Evolutionary conservation across 2,329 filamentous ascomycete species (phyloP).

Genomic region (Phaeosphaeria sp.): DNA sequence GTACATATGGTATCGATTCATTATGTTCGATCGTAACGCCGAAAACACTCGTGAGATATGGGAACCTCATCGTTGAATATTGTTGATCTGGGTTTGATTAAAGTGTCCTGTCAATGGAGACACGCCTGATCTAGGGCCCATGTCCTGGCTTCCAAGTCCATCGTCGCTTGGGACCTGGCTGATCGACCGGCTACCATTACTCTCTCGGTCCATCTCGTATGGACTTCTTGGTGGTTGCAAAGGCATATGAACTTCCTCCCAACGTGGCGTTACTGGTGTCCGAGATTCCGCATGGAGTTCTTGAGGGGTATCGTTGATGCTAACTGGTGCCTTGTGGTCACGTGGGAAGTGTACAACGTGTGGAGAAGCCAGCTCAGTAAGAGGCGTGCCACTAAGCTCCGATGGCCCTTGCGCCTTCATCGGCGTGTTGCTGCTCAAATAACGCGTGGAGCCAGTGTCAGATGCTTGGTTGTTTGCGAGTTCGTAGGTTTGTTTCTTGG

Average conservation of each 20-base stretch:
- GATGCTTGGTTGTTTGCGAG: constrained; percentile 28
- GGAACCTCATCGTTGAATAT: neutral
- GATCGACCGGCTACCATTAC: constrained; percentile 21
- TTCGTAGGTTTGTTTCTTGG: constrained; percentile 24
- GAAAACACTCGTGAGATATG: neutral
- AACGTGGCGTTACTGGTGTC: constrained; percentile 23
- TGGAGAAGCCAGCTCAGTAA: constrained; percentile 31
- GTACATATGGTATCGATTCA: constrained; percentile 1
- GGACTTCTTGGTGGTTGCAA: constrained; percentile 10
- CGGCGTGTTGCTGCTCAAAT: constrained; percentile 1
- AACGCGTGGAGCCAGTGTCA: constrained; percentile 18
- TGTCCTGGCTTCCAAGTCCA: constrained; percentile 15
- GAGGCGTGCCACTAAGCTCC: constrained; percentile 34
- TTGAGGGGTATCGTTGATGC: constrained; percentile 28
- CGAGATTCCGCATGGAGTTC: constrained; percentile 33
- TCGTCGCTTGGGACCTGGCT: constrained; percentile 35
- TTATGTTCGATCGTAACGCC: neutral
- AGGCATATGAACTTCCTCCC: constrained; percentile 31
- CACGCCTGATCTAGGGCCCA: constrained; percentile 13
- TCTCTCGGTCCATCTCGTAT: constrained; percentile 28
- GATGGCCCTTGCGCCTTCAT: constrained; percentile 26
- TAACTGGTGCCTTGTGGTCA: constrained; percentile 28
- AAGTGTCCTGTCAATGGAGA: constrained; percentile 27
- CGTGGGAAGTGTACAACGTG: constrained; percentile 13
- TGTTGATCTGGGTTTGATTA: neutral